Conservation (phyloP, 2,329 filamentous ascomycete genomes). For the Lanzia echinophila region DNA sequence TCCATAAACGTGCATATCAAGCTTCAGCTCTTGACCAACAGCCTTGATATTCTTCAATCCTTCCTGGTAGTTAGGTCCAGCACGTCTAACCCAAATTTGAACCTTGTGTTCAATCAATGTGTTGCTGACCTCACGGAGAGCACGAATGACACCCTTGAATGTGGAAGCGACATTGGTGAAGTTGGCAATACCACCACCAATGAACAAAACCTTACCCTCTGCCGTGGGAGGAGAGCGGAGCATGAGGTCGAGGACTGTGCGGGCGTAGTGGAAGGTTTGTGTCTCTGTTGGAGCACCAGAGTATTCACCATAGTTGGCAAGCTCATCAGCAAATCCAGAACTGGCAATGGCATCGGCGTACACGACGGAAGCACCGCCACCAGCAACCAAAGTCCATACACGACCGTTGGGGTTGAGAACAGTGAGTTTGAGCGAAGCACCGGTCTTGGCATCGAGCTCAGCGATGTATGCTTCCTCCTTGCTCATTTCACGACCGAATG, state of each 20-base stretch:
- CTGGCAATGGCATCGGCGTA: conserved; percentile 98
- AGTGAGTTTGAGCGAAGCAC: conserved; percentile 96
- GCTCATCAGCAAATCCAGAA: conserved; percentile 86
- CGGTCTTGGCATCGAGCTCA: conserved; percentile 98
- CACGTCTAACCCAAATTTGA: conserved; percentile 87
- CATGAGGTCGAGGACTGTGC: conserved; percentile 95
- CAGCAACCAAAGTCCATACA: conserved; percentile 96
- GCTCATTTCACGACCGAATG: conserved; percentile 95
- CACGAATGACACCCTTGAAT: conserved; percentile 99
- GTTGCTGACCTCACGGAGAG: conserved; percentile 81
- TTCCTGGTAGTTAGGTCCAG: conserved; percentile 98
- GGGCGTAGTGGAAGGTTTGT: conserved; percentile 98
- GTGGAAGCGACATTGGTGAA: conserved; percentile 99
- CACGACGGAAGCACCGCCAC: conserved; percentile 98
- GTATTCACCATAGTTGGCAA: conserved; percentile 99
- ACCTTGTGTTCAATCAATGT: conserved; percentile 92
- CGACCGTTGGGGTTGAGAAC: conserved; percentile 87
- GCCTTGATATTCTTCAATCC: conserved; percentile 99
- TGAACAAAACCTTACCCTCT: conserved; percentile 98
- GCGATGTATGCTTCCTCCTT: conserved; percentile 99
- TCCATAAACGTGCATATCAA: conserved; percentile 88
- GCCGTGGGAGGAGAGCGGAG: conserved; percentile 77
- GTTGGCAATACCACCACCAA: conserved; percentile 99
- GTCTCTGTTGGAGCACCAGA: conserved; percentile 97
- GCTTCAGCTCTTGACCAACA: conserved; percentile 85